Conservation (phyloP, 2,329 filamentous ascomycete species). For the Trichoderma guizhouense region DNA sequence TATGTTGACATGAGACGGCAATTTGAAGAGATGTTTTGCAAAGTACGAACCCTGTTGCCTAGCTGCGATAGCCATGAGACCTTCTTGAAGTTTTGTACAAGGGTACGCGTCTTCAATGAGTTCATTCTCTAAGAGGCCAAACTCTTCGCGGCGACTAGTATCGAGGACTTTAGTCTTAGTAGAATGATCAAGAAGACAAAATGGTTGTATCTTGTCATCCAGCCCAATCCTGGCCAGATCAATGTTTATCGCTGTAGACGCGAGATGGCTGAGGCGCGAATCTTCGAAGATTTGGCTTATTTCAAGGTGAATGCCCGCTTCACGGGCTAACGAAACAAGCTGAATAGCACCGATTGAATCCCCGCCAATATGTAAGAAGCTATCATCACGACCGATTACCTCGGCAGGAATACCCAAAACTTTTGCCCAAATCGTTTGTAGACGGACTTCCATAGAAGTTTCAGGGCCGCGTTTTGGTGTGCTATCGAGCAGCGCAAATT, state of each 20-base stretch:
- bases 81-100: conserved; percentile 6
- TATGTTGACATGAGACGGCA: background rate
- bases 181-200: background rate
- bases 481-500: conserved; percentile 26
- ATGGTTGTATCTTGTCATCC: background rate
- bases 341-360: conserved; percentile 12
- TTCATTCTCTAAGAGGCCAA: background rate
- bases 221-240: background rate
- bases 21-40: background rate
- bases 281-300: conserved; percentile 3
- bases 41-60: background rate
- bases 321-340: background rate
- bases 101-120: background rate
- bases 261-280: background rate
- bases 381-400: background rate
- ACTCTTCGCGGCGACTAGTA: background rate
- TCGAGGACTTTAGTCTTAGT: background rate
- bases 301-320: background rate
- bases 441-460: conserved; percentile 22
- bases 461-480: conserved; percentile 10
- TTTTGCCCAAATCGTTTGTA: background rate
- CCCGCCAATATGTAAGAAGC: conserved; percentile 12
- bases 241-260: background rate
- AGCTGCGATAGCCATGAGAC: background rate
- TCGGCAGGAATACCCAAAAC: background rate